Percentiles rank a stretch among this genome's conserved stretches.
Evolutionary conservation across 345 rosid genomes (phyloP).

Genomic region (Theobroma cacao): DNA sequence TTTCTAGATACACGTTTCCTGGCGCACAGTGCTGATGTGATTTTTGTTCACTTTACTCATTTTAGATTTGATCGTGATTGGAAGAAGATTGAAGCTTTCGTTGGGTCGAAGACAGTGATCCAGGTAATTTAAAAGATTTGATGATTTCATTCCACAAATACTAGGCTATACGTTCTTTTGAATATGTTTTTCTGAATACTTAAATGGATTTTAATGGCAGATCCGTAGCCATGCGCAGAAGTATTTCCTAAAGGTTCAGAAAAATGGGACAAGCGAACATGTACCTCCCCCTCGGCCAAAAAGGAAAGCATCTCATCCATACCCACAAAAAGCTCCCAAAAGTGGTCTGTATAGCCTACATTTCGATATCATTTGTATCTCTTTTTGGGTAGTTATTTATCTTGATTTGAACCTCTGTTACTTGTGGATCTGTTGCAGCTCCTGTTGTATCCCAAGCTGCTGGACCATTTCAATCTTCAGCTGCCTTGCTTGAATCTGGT

Average conservation of each 20-base stretch:
- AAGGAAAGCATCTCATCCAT: conserved; percentile 91
- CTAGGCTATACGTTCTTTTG: background rate
- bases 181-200: conserved; percentile 9
- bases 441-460: conserved; percentile 40
- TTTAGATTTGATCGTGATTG: conserved; percentile 92
- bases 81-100: conserved; percentile 98
- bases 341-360: conserved; percentile 35
- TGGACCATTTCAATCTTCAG: conserved; percentile 46
- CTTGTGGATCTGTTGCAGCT: conserved; percentile 29
- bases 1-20: background rate
- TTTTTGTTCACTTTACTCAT: conserved; percentile 1
- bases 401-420: conserved; percentile 17
- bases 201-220: conserved; percentile 41
- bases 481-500: conserved; percentile 47
- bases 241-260: conserved; percentile 88
- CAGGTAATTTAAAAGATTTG: conserved; percentile 49
- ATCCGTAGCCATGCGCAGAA: conserved; percentile 97
- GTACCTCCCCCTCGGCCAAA: conserved; percentile 97
- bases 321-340: conserved; percentile 89
- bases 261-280: conserved; percentile 78
- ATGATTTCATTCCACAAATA: background rate
- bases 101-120: conserved; percentile 89
- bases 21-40: background rate
- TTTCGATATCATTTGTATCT: background rate
- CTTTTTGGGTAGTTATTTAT: background rate